Base-by-base conservation (phyloP, 345 rosid species). In the Gossypium arboreum region DNA sequence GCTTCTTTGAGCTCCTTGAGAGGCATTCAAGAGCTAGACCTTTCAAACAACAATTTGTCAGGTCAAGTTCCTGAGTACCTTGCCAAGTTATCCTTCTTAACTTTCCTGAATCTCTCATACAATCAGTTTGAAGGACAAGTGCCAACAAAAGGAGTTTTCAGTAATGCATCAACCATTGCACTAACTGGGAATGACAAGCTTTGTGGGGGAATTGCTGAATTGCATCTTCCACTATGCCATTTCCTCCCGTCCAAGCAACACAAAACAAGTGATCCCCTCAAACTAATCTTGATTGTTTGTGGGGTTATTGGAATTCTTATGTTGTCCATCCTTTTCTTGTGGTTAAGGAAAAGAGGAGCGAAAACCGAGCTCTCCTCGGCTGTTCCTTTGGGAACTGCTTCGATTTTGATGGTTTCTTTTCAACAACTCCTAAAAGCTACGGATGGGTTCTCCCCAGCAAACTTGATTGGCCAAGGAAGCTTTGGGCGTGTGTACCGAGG, bases 401-500 rank as follows among this genome's bases (percentile, higher is more conserved):
- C 75, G 12, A 12, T 77, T 65, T 43, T 16, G 24, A 48, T 22
- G 64, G n/a, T 77, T 68, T 77, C 75, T 29, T 83, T 70, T 74
- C 70, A 58, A 6, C 75, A 79, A 47, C 77, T 83, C 44, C 68
- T 45, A 25, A 59, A 61, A 34, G 69, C 80, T 41, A 81, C 84
- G 0, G 51, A 27, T 74, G 77, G 82, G 11, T 81, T 83, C 50
- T 29, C 86, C 57, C 51, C 79, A 0, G 62, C 52, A 7, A 76
- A 71, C 75, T 5, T 81, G 72, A 68, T 74, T 7, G 84, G 86
- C 22, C 71, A 62, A 54, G 80, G 84, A 20, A 78, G 72, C 44
- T 79, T 79, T 61, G 76, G 82, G 7, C 1, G 1, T 12, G 79
- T 77, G 22, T 77, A 74, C 12, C 52, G 29, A 44, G 71, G 71